Base-by-base conservation (phyloP, 1,284 basidiomycete species). In the Cryptococcus neoformans region DNA sequence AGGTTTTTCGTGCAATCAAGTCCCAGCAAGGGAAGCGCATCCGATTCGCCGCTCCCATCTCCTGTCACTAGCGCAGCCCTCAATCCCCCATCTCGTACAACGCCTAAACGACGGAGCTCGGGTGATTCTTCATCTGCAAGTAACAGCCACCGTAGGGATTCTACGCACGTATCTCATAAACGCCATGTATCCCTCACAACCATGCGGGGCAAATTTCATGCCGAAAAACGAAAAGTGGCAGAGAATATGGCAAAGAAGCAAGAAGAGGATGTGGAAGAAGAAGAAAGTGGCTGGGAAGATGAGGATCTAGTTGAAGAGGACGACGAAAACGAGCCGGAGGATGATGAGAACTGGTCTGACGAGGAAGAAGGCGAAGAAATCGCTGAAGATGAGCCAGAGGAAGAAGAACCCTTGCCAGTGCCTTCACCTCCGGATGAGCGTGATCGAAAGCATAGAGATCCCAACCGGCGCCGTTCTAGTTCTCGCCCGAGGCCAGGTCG, bases 121-220 rank as follows among this genome's bases (percentile, higher is more conserved):
- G 64, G 56, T 10, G 68, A 68, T 34, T 67, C 69, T 10, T 66
- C 66, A 4, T 61, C 58, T 40, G 62, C 51, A 56, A 53, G 54
- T 40, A 57, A 56, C 49, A 56, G 55, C 39, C 40, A 51, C 45
- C 21, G 40, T 41, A 28, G 28, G 28, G 28, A 28, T 28, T 28
- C 42, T 21, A 44, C 44, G 41, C 48, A 52, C 34, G 42, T 10
- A 6, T 42, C 49, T 21, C 58, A 60, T 17, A 64, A 61, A 37
- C 65, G 73, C 3, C 66, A 70, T 50, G 65, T 75, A 16, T 74
- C 74, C 12, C 62, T 74, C 34, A 69, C 72, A 3, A 73, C 66
- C 3, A 76, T 76, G 74, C 56, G 64, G 39, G 73, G 73, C 3
- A 66, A 67, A 42, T 74, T 68, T 54, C 59, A 63, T 4, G 62